Evolutionary conservation across 2,329 filamentous ascomycete genomes (phyloP), one percentile per base, ranked within the genome.

Genomic region (Venturiaceae sp.): DNA sequence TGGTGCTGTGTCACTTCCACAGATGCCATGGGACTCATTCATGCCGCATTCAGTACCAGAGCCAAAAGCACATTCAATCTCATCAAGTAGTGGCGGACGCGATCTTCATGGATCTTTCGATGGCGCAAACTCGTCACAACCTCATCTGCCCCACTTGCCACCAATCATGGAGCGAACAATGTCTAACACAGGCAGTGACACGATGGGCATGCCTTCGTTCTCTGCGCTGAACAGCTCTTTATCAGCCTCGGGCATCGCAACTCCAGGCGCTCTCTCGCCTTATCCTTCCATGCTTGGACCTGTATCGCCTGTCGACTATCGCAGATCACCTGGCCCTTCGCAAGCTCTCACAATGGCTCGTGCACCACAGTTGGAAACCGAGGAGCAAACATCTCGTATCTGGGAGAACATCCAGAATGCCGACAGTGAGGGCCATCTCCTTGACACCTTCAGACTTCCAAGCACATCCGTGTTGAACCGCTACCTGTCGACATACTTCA

Each of bases 401-500:
- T 78, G 95, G 65, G 90, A 95, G 66, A 92, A 92, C 68, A 92
- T 96, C 68, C 86, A 87, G 66, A 82, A 78, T 64, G 85, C 84
- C 64, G 92, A 97, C 70, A 85, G 80, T 64, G 89, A 96, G 67
- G 85, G 86, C 67, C 85, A 88, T 50, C 85, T 96, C 59, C 85
- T 91, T 16, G 90, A 95, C 59, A 91, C 88, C 60, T 96, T 97
- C 80, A 87, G 90, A 63, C 81, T 97, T 50, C 94, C 94, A 5
- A 86, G 82, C 64, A 80, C 91, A 36, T 81, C 84, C 36, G 87
- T 89, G 2, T 76, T 97, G 70, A 97, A 99, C 75, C 84, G 91
- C 62, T 96, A 96, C 72, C 78, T 99, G 62, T 89, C 91, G 61
- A 96, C 92, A 1, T 99, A 97, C 78, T 99, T 97, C 73, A 91